A percentile compares a stretch with the other conserved stretches of the same genome.
phyloP scores from a whole-genome alignment of 2,329 filamentous ascomycete genomes.

The Aaosphaeria pasadenensis region DNA sequence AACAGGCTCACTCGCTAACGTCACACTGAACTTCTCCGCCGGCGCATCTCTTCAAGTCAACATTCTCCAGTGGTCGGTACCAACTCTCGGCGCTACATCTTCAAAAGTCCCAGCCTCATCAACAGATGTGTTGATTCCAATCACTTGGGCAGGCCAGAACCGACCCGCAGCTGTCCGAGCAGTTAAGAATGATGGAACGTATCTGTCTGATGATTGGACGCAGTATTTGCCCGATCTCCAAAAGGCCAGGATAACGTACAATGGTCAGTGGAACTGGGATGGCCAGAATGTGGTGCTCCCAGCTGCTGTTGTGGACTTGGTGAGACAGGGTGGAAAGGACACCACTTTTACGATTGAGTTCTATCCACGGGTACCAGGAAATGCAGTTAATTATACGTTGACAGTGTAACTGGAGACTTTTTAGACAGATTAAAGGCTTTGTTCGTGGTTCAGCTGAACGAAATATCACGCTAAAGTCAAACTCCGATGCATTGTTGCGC shows the following conservation, averaged over 20 bases:
- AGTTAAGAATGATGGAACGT: constrained; percentile 46
- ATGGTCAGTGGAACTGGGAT: constrained; percentile 53
- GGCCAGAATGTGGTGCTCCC: constrained; percentile 47
- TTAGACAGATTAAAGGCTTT: too few species aligned
- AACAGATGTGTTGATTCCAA: constrained; percentile 48
- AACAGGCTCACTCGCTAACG: constrained; percentile 48
- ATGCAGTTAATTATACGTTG: constrained; percentile 50
- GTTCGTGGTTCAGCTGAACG: too few species aligned
- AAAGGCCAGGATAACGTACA: constrained; percentile 47
- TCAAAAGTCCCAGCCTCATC: constrained; percentile 33
- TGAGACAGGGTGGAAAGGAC: constrained; percentile 44
- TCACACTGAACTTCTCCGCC: constrained; percentile 53
- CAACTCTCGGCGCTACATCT: constrained; percentile 31
- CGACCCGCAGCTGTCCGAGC: constrained; percentile 53
- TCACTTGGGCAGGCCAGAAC: constrained; percentile 52
- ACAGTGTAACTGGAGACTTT: constrained; percentile 25
- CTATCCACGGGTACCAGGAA: constrained; percentile 50
- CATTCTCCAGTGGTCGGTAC: constrained; percentile 53
- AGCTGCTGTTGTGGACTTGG: constrained; percentile 43
- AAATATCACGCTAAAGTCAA: too few species aligned
- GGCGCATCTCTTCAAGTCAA: constrained; percentile 49
- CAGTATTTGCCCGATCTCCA: constrained; percentile 52
- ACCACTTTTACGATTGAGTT: constrained; percentile 56
- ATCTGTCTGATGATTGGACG: constrained; percentile 57
- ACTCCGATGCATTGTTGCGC: too few species aligned